These are phyloP conservation scores for Carex littledalei DNA, from an alignment of 176 grass and related monocot genomes.

Conservation along the genomic window DNA sequence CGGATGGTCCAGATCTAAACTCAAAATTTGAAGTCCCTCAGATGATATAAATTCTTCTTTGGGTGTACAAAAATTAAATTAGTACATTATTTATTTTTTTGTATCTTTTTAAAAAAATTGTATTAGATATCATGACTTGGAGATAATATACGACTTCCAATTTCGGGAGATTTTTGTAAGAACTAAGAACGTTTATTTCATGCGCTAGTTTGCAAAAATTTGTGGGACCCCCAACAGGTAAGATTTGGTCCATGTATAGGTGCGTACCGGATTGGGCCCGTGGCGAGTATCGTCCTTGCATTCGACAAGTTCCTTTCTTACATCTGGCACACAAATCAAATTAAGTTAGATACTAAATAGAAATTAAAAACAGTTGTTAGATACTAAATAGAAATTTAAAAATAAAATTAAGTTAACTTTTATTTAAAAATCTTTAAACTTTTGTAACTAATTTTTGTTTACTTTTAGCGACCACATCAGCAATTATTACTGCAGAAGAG, in stretches of 20 bases:
- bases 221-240: not conserved
- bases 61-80: not conserved
- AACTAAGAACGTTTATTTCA: not conserved
- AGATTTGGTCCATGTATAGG: conserved; percentile 9
- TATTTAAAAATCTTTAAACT: no score
- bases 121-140: not conserved
- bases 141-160: not conserved
- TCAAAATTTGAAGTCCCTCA: no score
- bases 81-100: not conserved
- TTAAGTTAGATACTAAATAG: no score
- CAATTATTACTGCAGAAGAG: no score
- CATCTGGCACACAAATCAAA: not conserved
- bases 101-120: not conserved
- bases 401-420: no score
- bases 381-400: no score
- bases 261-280: conserved; percentile 12
- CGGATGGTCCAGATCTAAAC: no score
- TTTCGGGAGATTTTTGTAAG: not conserved
- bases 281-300: conserved; percentile 12
- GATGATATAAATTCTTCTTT: no score
- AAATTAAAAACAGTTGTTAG: no score
- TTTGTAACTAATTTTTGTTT: no score
- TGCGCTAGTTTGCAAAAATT: not conserved
- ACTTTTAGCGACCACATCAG: no score
- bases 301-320: not conserved